A percentile compares a stretch with the other conserved stretches of the same genome.
These are phyloP conservation scores for Boletus vinaceobasis DNA, from an alignment of 768 basidiomycete species.

Conservation along the genomic window DNA sequence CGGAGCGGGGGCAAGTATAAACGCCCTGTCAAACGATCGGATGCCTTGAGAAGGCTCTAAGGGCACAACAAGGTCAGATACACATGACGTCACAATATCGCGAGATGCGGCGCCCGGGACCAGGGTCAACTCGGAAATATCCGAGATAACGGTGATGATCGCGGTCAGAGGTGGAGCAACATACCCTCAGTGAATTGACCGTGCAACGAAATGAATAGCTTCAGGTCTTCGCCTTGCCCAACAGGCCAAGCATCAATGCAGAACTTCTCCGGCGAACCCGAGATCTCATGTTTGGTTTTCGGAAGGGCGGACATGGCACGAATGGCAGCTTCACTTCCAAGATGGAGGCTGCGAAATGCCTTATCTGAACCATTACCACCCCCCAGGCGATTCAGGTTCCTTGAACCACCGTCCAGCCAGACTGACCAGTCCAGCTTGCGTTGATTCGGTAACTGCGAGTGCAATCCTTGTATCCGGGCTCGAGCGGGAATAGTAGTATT, in stretches of 20 bases:
- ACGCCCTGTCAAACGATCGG: conserved; percentile 91
- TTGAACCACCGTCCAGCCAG: conserved; percentile 65
- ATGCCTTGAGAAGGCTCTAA: conserved; percentile 71
- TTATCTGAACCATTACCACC: conserved; percentile 58
- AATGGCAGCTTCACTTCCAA: conserved; percentile 63
- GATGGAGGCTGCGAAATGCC: conserved; percentile 62
- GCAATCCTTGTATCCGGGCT: conserved; percentile 68
- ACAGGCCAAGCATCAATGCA: conserved; percentile 84
- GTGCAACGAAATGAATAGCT: conserved; percentile 72
- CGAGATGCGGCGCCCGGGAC: conserved; percentile 1
- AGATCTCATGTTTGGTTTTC: conserved; percentile 77
- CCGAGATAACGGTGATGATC: conserved; percentile 13
- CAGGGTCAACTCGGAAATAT: conserved; percentile 6
- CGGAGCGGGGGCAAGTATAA: conserved; percentile 77
- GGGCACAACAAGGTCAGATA: conserved; percentile 18
- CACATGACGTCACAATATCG: conserved; percentile 12
- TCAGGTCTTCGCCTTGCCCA: conserved; percentile 51
- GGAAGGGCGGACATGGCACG: conserved; percentile 65
- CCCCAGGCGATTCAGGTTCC: conserved; percentile 72
- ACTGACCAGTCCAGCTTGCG: conserved; percentile 73
- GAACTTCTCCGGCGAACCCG: conserved; percentile 76
- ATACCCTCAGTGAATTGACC: conserved; percentile 90
- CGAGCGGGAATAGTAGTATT: conserved; percentile 82
- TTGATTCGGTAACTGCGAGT: conserved; percentile 75
- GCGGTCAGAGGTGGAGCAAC: conserved; percentile 27